Evolutionary conservation across 2,329 filamentous ascomycete genomes (phyloP).

Genomic region (Cordyceps militaris): DNA sequence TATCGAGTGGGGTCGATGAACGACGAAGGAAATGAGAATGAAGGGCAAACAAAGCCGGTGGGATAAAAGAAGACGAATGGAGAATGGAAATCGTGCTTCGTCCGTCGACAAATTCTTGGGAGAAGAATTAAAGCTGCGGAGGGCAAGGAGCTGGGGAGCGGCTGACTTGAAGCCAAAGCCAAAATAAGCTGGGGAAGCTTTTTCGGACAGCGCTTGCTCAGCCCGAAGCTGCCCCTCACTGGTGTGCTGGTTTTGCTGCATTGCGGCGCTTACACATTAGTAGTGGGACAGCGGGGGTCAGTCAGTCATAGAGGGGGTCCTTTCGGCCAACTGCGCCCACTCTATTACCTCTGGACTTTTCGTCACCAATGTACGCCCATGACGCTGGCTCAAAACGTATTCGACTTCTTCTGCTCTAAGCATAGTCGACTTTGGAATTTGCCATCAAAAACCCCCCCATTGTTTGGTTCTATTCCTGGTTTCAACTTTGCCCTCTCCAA

Average conservation of each 20-base stretch:
- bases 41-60: background rate
- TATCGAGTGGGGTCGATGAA: background rate
- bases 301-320: background rate
- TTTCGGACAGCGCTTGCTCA: background rate
- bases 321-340: background rate
- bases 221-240: slow-evolving; percentile 5
- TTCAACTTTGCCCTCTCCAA: background rate
- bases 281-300: background rate
- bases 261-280: background rate
- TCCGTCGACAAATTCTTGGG: background rate
- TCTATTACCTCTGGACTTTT: background rate
- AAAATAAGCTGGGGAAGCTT: slow-evolving; percentile 1
- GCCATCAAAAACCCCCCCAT: background rate
- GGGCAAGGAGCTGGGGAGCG: background rate
- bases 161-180: background rate
- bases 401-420: no score
- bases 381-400: background rate
- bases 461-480: background rate
- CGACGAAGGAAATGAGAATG: background rate
- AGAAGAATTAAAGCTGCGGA: background rate
- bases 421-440: no score
- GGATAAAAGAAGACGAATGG: background rate
- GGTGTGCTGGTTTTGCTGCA: background rate
- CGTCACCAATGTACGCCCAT: background rate
- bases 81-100: background rate